Evolutionary conservation across 1,284 basidiomycete genomes (phyloP).

Genomic region (Ustilago shanxiensis): DNA sequence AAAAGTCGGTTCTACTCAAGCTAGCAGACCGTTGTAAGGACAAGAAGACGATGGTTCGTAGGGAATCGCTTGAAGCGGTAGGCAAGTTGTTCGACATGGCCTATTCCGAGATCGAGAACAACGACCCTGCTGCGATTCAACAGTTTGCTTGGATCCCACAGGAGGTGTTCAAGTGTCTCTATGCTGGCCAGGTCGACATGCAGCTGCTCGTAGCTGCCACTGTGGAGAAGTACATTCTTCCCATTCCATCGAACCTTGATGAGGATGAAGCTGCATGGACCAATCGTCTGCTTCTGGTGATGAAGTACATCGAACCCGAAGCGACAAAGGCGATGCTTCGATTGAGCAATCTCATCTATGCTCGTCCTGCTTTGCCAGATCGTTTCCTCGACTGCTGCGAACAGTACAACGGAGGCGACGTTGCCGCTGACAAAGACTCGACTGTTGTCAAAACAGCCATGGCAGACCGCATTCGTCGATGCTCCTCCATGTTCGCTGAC

Average conservation of each 20-base stretch:
- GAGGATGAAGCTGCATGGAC: conserved; percentile 87
- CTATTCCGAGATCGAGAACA: conserved; percentile 90
- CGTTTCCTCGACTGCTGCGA: conserved; percentile 60
- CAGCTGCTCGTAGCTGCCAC: conserved; percentile 73
- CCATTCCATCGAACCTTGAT: conserved; percentile 78
- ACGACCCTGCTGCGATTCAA: conserved; percentile 78
- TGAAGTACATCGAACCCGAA: conserved; percentile 77
- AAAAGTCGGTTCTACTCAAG: conserved; percentile 76
- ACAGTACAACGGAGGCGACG: conserved; percentile 75
- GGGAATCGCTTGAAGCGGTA: conserved; percentile 82
- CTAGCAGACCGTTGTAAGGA: conserved; percentile 84
- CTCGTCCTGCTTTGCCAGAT: conserved; percentile 42
- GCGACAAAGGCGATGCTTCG: conserved; percentile 75
- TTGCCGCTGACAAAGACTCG: conserved; percentile 78
- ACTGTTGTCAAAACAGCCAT: conserved; percentile 71
- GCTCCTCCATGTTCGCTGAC: conserved; percentile 72
- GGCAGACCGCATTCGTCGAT: conserved; percentile 43
- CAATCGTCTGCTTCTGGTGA: conserved; percentile 81
- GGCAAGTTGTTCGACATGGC: conserved; percentile 85
- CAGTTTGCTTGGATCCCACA: conserved; percentile 97
- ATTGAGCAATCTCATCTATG: conserved; percentile 72
- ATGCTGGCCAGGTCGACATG: conserved; percentile 70
- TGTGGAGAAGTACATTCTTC: conserved; percentile 82
- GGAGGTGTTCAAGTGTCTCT: conserved; percentile 75
- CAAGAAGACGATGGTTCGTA: conserved; percentile 86